Evolutionary conservation across 2,329 filamentous ascomycete genomes (phyloP).

Genomic region (Fusarium redolens): DNA sequence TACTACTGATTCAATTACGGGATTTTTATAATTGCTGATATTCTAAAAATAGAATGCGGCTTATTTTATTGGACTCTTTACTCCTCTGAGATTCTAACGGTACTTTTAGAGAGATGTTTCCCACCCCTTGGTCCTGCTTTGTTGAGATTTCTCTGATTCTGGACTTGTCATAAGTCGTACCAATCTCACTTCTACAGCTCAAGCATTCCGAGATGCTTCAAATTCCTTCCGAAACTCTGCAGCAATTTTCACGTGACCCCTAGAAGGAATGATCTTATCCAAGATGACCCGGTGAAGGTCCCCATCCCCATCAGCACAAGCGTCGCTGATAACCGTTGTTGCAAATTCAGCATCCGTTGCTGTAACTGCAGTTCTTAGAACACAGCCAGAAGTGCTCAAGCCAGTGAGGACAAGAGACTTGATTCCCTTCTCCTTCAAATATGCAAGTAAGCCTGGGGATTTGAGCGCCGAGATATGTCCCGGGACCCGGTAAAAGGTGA

Average conservation of each 20-base stretch:
- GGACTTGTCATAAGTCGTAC: accelerated
- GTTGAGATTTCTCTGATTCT: background rate
- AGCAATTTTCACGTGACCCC: background rate
- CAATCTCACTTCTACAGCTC: background rate
- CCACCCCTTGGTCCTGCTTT: accelerated
- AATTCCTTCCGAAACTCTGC: background rate
- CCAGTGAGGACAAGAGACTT: background rate
- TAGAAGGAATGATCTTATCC: background rate
- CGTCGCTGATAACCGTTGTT: background rate
- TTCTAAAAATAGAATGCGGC: background rate
- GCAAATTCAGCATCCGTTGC: conserved; percentile 8
- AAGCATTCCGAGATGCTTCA: background rate
- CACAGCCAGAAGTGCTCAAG: conserved; percentile 4
- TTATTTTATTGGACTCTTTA: background rate
- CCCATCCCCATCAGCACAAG: background rate
- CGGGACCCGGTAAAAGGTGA: background rate
- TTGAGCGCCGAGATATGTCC: conserved; percentile 1
- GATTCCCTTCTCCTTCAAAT: background rate
- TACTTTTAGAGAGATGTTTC: accelerated
- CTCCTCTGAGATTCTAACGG: accelerated
- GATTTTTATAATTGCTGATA: background rate
- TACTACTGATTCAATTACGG: background rate
- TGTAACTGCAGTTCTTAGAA: background rate
- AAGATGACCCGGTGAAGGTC: background rate
- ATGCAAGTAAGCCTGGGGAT: background rate